Conservation (phyloP, 306 rosid species). For the Gynostemma pentaphyllum region DNA sequence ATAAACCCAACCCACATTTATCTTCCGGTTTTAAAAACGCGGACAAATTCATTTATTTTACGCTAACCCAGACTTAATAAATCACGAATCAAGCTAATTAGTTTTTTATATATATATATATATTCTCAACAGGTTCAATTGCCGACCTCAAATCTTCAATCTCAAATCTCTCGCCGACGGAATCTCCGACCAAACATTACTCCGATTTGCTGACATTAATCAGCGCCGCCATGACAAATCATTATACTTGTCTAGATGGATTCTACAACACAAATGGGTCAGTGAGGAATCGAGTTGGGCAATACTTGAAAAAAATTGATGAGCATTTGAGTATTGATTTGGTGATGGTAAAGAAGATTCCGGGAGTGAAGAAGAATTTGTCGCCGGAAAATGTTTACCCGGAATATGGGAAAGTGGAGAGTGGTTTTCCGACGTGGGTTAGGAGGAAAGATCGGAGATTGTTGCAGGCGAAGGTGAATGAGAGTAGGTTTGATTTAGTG, state of each 20-base stretch:
- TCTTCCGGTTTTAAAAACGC: no score
- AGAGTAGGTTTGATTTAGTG: constrained; percentile 37
- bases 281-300: constrained; percentile 25
- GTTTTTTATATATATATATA: no score
- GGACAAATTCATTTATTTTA: no score
- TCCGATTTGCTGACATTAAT: constrained; percentile 38
- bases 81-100: no score
- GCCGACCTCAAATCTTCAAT: constrained; percentile 33
- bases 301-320: constrained; percentile 21
- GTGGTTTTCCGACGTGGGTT: constrained; percentile 61
- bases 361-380: constrained; percentile 19
- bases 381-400: no score
- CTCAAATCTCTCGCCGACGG: constrained; percentile 24
- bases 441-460: constrained; percentile 36
- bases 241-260: constrained; percentile 83
- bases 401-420: constrained; percentile 38
- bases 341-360: constrained; percentile 63
- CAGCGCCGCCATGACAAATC: constrained; percentile 80
- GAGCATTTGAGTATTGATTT: constrained; percentile 56
- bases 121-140: no score
- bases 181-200: constrained; percentile 13
- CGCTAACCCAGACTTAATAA: no score
- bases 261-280: constrained; percentile 24
- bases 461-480: constrained; percentile 30
- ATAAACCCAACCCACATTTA: no score